These are phyloP conservation scores for Gossypium davidsonii DNA, from an alignment of 441 rosid species.

Conservation along the genomic window DNA sequence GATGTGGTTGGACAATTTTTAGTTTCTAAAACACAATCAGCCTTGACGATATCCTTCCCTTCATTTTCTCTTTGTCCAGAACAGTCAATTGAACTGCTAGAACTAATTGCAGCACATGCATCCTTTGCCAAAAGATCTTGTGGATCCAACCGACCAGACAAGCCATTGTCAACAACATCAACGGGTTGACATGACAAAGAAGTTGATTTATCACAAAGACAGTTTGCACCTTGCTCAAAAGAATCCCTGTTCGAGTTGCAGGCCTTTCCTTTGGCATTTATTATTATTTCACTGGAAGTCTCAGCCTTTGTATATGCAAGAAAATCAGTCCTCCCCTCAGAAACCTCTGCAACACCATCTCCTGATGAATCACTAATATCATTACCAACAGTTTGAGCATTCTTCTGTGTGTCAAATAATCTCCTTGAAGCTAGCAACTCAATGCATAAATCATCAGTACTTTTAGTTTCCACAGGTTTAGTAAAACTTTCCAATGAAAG, in stretches of 20 bases:
- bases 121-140: conserved; percentile 27
- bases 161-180: conserved; percentile 21
- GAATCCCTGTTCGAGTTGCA: conserved; percentile 26
- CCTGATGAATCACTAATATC: conserved; percentile 17
- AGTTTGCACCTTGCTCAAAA: conserved; percentile 18
- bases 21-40: conserved; percentile 39
- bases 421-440: conserved; percentile 15
- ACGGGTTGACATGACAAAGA: conserved; percentile 19
- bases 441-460: conserved; percentile 10
- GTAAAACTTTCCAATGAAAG: conserved; percentile 24
- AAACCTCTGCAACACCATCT: conserved; percentile 18
- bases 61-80: conserved; percentile 27
- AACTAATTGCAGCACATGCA: conserved; percentile 23
- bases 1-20: conserved; percentile 27
- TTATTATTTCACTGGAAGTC: conserved; percentile 15
- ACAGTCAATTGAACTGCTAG: conserved; percentile 32
- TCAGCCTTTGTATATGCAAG: conserved; percentile 32
- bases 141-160: conserved; percentile 24
- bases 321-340: conserved; percentile 29
- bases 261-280: conserved; percentile 26
- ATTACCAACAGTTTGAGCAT: conserved; percentile 20
- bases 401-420: conserved; percentile 16
- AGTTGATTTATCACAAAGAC: conserved; percentile 15
- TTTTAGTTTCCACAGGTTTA: conserved; percentile 14
- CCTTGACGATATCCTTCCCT: conserved; percentile 31